These are phyloP conservation scores for Pichia paraexigua DNA, from an alignment of 805 yeast genomes.

Conservation along the genomic window DNA sequence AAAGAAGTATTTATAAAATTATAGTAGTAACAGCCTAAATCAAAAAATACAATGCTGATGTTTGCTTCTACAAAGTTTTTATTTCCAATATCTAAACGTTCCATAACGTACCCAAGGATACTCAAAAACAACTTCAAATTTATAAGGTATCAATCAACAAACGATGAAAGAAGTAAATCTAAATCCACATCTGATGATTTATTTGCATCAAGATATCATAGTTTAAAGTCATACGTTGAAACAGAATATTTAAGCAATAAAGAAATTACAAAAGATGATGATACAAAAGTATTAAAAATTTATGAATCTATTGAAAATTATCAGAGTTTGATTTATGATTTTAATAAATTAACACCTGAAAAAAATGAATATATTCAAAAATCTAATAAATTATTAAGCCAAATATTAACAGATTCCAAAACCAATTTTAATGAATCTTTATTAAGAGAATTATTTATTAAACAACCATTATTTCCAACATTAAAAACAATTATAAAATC, in stretches of 20 bases:
- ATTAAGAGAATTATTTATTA: conserved; percentile 17
- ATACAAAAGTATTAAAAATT: not conserved
- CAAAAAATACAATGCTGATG: not conserved
- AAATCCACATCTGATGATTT: conserved; percentile 7
- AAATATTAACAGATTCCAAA: conserved; percentile 14
- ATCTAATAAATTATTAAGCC: conserved; percentile 17
- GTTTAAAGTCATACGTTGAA: conserved; percentile 8
- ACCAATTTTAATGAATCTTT: conserved; percentile 16
- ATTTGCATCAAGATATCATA: conserved; percentile 7
- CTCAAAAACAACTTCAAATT: not conserved
- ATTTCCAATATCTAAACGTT: not conserved
- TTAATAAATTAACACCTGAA: conserved; percentile 15
- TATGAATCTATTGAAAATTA: conserved; percentile 18
- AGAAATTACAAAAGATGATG: not conserved
- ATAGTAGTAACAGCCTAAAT: not conserved
- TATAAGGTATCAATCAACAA: conserved; percentile 10
- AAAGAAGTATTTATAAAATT: no score
- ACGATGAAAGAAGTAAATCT: not conserved
- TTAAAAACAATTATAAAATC: conserved; percentile 20
- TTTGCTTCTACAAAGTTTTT: not conserved
- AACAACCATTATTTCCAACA: conserved; percentile 20
- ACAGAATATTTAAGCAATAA: conserved; percentile 4
- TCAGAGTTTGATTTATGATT: conserved; percentile 21
- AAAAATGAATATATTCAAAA: conserved; percentile 16
- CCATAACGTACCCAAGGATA: not conserved